Evolutionary conservation across 768 basidiomycete species (phyloP).

Genomic region (Phallus indusiatus): DNA sequence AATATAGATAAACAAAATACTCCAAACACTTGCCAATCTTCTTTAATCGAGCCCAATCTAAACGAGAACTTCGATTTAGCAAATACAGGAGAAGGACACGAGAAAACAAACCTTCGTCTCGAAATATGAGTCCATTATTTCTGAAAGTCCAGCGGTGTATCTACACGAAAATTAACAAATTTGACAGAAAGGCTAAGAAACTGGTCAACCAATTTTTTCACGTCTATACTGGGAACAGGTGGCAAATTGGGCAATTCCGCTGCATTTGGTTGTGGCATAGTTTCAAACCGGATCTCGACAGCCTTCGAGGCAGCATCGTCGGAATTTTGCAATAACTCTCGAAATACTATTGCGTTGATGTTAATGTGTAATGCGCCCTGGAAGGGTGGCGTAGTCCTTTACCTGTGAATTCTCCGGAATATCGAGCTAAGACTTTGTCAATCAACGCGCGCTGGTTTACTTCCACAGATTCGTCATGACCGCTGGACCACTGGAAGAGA

Average conservation of each 20-base stretch:
- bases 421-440: conserved; percentile 92
- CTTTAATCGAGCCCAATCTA: conserved; percentile 80
- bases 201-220: conserved; percentile 31
- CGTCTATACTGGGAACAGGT: conserved; percentile 33
- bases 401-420: conserved; percentile 90
- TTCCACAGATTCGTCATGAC: conserved; percentile 74
- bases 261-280: conserved; percentile 35
- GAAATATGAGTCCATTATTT: conserved; percentile 80
- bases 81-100: background rate
- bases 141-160: conserved; percentile 76
- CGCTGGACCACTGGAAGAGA: conserved; percentile 36
- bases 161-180: conserved; percentile 32
- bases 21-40: conserved; percentile 57
- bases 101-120: conserved; percentile 41
- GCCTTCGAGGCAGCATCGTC: conserved; percentile 76
- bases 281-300: conserved; percentile 77
- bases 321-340: conserved; percentile 92
- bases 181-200: conserved; percentile 30
- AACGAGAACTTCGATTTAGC: background rate
- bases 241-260: conserved; percentile 12
- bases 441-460: conserved; percentile 96
- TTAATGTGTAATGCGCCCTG: background rate
- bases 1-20: background rate
- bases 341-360: conserved; percentile 34
- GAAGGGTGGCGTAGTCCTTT: conserved; percentile 12